phyloP scores from a whole-genome alignment of 176 grass and related monocot genomes.

The Puccinellia tenuiflora region DNA sequence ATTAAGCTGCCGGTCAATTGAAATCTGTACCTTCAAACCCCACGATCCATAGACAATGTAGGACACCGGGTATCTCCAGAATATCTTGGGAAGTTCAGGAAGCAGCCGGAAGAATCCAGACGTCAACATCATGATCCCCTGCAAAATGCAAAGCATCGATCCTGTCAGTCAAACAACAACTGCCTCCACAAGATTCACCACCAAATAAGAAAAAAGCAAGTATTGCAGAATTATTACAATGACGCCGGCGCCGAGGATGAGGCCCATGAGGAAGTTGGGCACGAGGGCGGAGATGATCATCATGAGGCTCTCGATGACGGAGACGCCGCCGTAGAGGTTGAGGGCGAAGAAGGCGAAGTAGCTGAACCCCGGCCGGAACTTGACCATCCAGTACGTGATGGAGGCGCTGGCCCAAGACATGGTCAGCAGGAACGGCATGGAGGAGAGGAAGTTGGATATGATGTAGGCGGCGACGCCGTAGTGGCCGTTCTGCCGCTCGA shows the following conservation, averaged over 20 bases:
- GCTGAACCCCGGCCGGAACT: conserved; percentile 58
- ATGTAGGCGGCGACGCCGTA: conserved; percentile 84
- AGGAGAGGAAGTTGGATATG: conserved; percentile 95
- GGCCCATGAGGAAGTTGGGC: conserved; percentile 95
- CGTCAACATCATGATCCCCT: conserved; percentile 99
- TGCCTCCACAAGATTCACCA: background rate
- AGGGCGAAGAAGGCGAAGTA: conserved; percentile 70
- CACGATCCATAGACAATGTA: conserved; percentile 87
- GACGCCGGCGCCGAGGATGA: conserved; percentile 80
- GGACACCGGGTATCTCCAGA: conserved; percentile 87
- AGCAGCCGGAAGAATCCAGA: conserved; percentile 90
- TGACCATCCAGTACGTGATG: conserved; percentile 93
- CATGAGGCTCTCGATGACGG: conserved; percentile 94
- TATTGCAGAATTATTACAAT: conserved; percentile 43
- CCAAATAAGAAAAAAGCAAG: background rate
- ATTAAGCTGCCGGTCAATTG: background rate
- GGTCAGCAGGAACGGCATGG: conserved; percentile 66
- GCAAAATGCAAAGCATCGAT: background rate
- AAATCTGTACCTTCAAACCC: conserved; percentile 70
- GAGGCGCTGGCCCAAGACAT: conserved; percentile 57
- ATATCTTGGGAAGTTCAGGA: conserved; percentile 80
- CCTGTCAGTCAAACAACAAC: background rate
- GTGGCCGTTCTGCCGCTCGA: conserved; percentile 78
- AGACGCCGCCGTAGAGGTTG: conserved; percentile 71
- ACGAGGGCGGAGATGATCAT: conserved; percentile 93